Evolutionary conservation across 2,329 filamentous ascomycete species (phyloP).

Genomic region (Neospermospora avenae): DNA sequence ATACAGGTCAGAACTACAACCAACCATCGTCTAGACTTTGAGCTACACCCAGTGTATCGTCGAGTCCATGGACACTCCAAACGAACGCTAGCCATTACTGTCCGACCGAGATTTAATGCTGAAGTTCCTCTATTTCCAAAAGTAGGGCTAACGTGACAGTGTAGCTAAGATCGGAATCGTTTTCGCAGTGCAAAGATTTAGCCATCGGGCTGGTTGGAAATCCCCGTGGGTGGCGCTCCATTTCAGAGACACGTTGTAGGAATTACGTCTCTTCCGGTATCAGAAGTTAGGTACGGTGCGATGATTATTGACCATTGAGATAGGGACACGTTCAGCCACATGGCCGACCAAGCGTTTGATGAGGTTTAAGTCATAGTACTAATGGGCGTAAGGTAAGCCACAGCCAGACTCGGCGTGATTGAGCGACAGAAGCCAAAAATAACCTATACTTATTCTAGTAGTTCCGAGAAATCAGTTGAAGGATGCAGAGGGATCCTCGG

Average conservation of each 20-base stretch:
- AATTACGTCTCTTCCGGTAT: neutral
- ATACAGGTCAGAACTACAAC: conserved; percentile 33
- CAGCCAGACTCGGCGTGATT: neutral
- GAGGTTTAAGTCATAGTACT: conserved; percentile 29
- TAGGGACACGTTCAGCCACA: conserved; percentile 5
- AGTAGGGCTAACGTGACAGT: conserved; percentile 25
- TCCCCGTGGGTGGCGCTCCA: neutral
- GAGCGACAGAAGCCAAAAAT: neutral
- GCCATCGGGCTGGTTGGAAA: conserved; percentile 21
- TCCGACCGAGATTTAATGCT: conserved; percentile 36
- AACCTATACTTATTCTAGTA: too few relatives aligned
- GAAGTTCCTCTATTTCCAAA: conserved; percentile 25
- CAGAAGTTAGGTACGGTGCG: conserved; percentile 37
- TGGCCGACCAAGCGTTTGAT: too few relatives aligned
- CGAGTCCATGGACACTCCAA: conserved; percentile 43
- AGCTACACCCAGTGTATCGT: conserved; percentile 42
- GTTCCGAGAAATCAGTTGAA: too few relatives aligned
- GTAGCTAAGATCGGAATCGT: conserved; percentile 41
- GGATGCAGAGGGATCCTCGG: neutral
- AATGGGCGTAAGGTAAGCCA: neutral
- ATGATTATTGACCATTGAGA: neutral
- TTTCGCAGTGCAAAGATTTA: conserved; percentile 35
- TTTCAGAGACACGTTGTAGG: neutral
- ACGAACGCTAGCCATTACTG: conserved; percentile 40
- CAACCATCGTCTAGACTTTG: conserved; percentile 47